Evolutionary conservation across 345 rosid species (phyloP).

Genomic region (Eucalyptus cladocalyx): DNA sequence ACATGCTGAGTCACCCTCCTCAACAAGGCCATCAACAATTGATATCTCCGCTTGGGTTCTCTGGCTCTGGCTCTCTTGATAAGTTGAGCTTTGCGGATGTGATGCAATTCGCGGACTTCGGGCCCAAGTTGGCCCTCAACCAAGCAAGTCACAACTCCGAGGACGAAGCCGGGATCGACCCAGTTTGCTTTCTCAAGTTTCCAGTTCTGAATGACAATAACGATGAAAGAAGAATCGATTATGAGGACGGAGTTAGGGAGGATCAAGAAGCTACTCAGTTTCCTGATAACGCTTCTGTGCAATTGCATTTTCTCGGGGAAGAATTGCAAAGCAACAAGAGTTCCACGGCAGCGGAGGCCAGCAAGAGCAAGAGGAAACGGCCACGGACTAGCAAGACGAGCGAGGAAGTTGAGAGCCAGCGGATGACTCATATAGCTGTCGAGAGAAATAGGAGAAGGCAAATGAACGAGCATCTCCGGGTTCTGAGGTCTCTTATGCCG

Average conservation of each 20-base stretch:
- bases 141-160: slow-evolving; percentile 37
- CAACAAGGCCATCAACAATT: slow-evolving; percentile 27
- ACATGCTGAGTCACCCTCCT: slow-evolving; percentile 35
- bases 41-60: slow-evolving; percentile 20
- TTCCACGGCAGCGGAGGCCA: slow-evolving; percentile 1
- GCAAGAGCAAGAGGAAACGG: slow-evolving; percentile 69
- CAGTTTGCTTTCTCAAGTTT: slow-evolving; percentile 80
- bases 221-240: background rate
- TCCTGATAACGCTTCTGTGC: slow-evolving; percentile 27
- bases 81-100: slow-evolving; percentile 73
- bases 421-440: slow-evolving; percentile 92
- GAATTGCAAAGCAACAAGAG: slow-evolving; percentile 11
- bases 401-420: slow-evolving; percentile 88
- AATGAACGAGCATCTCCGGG: slow-evolving; percentile 94
- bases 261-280: slow-evolving; percentile 44
- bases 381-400: slow-evolving; percentile 66
- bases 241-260: slow-evolving; percentile 12
- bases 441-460: slow-evolving; percentile 89
- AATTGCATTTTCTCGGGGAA: slow-evolving; percentile 35
- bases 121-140: slow-evolving; percentile 62
- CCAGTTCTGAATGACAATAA: slow-evolving; percentile 54
- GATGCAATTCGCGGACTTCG: slow-evolving; percentile 86
- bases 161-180: slow-evolving; percentile 57
- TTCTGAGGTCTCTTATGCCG: slow-evolving; percentile 91
- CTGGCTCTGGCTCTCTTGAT: slow-evolving; percentile 42